Evolutionary conservation across 352 stramenopile species (phyloP).

Genomic region (Globisporangium middletonii): DNA sequence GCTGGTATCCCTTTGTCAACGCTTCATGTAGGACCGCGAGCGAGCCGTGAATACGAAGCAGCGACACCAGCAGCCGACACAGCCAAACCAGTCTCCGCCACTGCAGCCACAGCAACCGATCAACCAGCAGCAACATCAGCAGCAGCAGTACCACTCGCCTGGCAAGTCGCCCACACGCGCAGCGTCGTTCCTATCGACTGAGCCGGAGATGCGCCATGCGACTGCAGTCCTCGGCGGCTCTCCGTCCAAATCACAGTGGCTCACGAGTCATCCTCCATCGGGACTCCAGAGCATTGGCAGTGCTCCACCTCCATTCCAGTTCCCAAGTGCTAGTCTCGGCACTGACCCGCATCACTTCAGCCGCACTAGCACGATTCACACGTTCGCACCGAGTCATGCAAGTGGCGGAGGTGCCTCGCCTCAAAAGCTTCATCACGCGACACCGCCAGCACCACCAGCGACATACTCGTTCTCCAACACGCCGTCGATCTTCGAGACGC

Average conservation of each 20-base stretch:
- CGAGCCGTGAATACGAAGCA: slow-evolving; percentile 7
- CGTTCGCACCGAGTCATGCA: neutral
- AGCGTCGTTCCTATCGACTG: slow-evolving; percentile 6
- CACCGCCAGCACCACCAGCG: neutral
- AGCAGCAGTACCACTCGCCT: slow-evolving; percentile 8
- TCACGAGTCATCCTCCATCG: neutral
- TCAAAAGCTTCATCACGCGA: neutral
- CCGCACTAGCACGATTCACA: slow-evolving; percentile 15
- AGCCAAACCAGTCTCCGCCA: neutral
- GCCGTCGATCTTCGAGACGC: slow-evolving; percentile 43
- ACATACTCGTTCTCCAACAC: slow-evolving; percentile 15
- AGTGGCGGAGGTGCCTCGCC: slow-evolving; percentile 3
- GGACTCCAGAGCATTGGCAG: neutral
- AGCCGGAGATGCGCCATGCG: slow-evolving; percentile 11
- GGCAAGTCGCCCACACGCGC: slow-evolving; percentile 9
- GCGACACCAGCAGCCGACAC: neutral
- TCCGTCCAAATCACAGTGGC: neutral
- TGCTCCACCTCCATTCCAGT: too few species aligned
- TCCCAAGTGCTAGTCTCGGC: neutral
- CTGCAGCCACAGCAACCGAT: neutral
- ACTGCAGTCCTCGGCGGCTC: slow-evolving; percentile 5
- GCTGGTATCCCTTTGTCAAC: neutral
- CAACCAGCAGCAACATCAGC: neutral
- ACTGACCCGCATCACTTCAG: slow-evolving; percentile 9
- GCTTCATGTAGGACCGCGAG: slow-evolving; percentile 11